Evolutionary conservation across 768 basidiomycete species (phyloP).

Genomic region (Leucocoprinus sp.): DNA sequence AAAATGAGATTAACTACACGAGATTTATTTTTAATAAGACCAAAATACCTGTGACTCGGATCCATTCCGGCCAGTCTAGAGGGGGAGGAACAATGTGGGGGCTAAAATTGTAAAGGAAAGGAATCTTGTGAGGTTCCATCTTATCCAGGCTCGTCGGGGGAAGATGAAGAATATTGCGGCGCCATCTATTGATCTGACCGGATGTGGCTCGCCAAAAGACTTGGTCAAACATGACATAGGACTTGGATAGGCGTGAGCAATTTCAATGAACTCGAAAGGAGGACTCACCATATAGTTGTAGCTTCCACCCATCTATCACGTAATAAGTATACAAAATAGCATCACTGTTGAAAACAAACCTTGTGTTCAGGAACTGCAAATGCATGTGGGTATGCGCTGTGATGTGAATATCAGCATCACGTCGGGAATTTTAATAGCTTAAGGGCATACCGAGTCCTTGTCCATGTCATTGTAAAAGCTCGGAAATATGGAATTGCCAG

Average conservation of each 20-base stretch:
- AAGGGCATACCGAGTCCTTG: constrained; percentile 62
- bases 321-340: not conserved
- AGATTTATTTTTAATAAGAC: not conserved
- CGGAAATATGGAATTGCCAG: constrained; percentile 89
- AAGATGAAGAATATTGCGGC: constrained; percentile 67
- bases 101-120: constrained; percentile 97
- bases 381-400: constrained; percentile 90
- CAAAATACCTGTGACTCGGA: constrained; percentile 72
- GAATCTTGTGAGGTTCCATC: constrained; percentile 96
- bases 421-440: not conserved
- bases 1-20: not conserved
- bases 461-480: constrained; percentile 98
- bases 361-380: constrained; percentile 97
- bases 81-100: constrained; percentile 86
- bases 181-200: constrained; percentile 93
- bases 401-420: constrained; percentile 8
- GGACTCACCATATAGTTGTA: constrained; percentile 91
- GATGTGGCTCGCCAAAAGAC: constrained; percentile 95
- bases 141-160: constrained; percentile 83
- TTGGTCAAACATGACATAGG: constrained; percentile 96
- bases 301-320: constrained; percentile 77
- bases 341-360: constrained; percentile 27
- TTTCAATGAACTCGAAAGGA: not conserved
- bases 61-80: constrained; percentile 99
- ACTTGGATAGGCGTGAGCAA: constrained; percentile 31